These are phyloP conservation scores for Kazachstania taianensis DNA, from an alignment of 805 yeast genomes.

Conservation along the genomic window DNA sequence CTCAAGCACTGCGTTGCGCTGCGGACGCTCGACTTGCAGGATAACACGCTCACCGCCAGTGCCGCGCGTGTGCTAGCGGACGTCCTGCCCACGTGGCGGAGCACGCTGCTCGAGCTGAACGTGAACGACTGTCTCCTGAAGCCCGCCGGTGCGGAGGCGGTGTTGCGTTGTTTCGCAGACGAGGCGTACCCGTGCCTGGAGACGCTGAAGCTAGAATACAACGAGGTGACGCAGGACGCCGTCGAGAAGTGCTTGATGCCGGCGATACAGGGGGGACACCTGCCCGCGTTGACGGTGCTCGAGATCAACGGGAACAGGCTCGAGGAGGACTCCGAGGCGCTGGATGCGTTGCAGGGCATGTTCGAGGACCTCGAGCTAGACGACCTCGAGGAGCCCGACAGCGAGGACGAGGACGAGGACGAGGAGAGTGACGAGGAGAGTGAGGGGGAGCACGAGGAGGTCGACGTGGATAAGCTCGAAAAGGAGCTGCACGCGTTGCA, in stretches of 20 bases:
- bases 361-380: constrained; percentile 89
- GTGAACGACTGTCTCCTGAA: constrained; percentile 84
- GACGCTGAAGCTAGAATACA: constrained; percentile 69
- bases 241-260: constrained; percentile 42
- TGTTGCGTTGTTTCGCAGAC: constrained; percentile 41
- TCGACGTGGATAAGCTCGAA: constrained; percentile 35
- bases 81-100: constrained; percentile 51
- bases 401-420: constrained; percentile 38
- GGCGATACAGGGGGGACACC: constrained; percentile 40
- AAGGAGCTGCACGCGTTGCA: constrained; percentile 34
- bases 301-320: constrained; percentile 93
- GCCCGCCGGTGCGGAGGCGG: constrained; percentile 56
- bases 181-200: constrained; percentile 37
- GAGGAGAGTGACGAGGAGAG: constrained; percentile 32
- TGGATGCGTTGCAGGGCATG: constrained; percentile 49
- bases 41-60: constrained; percentile 75
- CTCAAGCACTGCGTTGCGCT: constrained; percentile 51
- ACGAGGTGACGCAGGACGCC: constrained; percentile 66
- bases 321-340: constrained; percentile 70
- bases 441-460: constrained; percentile 38
- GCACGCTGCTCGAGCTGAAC: constrained; percentile 59
- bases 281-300: constrained; percentile 52
- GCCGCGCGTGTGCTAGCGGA: constrained; percentile 60
- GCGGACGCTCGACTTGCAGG: constrained; percentile 76
- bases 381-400: constrained; percentile 77